Evolutionary conservation across 495 filamentous ascomycete genomes (phyloP).

Genomic region (Gamarada debralockiae): DNA sequence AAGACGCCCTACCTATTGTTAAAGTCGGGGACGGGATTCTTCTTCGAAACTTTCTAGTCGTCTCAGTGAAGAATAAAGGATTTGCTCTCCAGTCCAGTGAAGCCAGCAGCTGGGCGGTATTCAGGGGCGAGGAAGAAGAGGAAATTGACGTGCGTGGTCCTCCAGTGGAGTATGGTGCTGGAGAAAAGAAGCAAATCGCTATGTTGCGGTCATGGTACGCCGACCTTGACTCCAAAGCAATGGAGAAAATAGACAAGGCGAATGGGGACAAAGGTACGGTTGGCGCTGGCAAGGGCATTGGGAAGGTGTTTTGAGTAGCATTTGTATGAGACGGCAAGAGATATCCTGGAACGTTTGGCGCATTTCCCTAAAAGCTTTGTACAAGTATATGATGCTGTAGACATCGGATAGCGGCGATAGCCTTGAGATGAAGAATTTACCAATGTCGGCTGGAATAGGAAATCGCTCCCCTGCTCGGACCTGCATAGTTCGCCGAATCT

Average conservation of each 20-base stretch:
- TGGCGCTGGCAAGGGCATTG: constrained; percentile 3
- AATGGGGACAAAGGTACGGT: constrained; percentile 20
- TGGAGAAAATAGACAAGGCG: constrained; percentile 29
- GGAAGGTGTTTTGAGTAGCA: constrained; percentile 5
- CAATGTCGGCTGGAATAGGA: background rate
- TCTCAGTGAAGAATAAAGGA: constrained; percentile 43
- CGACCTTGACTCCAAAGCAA: constrained; percentile 25
- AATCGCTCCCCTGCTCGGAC: background rate
- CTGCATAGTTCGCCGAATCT: too few species aligned
- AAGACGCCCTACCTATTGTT: constrained; percentile 63
- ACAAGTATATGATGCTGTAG: background rate
- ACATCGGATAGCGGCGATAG: too few species aligned
- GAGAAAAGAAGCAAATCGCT: constrained; percentile 54
- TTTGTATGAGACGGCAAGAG: background rate
- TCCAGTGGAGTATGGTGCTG: constrained; percentile 58
- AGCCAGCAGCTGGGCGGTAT: constrained; percentile 62
- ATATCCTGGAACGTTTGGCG: background rate
- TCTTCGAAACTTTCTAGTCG: constrained; percentile 69
- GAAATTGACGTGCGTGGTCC: constrained; percentile 54
- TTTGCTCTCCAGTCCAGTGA: constrained; percentile 40
- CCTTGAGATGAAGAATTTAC: too few species aligned
- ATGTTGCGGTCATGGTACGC: constrained; percentile 51
- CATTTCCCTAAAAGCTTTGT: background rate
- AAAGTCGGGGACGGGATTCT: constrained; percentile 71
- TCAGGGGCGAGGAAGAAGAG: constrained; percentile 34